Evolutionary conservation across 805 yeast species (phyloP), one percentile per base, ranked within the genome.

Genomic region (Candida takata): DNA sequence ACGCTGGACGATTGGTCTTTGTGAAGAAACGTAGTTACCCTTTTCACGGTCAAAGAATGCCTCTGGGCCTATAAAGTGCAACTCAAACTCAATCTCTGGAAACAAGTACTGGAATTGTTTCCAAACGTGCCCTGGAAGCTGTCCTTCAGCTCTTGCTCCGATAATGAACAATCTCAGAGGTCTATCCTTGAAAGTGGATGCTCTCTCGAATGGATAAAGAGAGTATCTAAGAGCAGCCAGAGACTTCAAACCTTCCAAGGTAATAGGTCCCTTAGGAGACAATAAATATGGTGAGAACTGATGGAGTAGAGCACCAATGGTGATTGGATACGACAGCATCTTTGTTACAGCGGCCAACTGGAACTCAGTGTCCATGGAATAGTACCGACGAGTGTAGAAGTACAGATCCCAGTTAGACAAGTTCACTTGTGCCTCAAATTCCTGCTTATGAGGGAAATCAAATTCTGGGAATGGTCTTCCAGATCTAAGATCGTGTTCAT

Each of bases 391-490:
- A 0, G 97, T 90, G 60, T 90, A 92, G 55, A 92, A 81, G 52
- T 77, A 90, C 8, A 92, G 68, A 60, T 92, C 97, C 98, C 98
- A 92, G 57, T 74, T 79, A 33, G 78, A 67, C 55, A 86, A 74
- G 55, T 86, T 87, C 41, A 87, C 76, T 41, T 71, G 62, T 42
- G 79, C 78, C 54, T 88, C 97, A 34, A 66, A 68, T 35, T 79
- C 83, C 59, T 84, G 94, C 12, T 67, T 70, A 4, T 74, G 77
- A 6, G 98, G 97, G 64, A 92, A 87, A 50, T 86, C 92, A 54
- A 92, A 88, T 64, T 92, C 97, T 16, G 95, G 95, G 62, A 92
- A 90, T 34, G 79, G 82, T 55, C 98, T 74, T 4, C 97, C 97
- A 27, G 92, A 79, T 58, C 97, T 75, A 47, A 92, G 67, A 62